A percentile compares a stretch with the other conserved stretches of the same genome.
phyloP scores from a whole-genome alignment of 2,329 filamentous ascomycete species.

The Leptographium lundbergii region DNA sequence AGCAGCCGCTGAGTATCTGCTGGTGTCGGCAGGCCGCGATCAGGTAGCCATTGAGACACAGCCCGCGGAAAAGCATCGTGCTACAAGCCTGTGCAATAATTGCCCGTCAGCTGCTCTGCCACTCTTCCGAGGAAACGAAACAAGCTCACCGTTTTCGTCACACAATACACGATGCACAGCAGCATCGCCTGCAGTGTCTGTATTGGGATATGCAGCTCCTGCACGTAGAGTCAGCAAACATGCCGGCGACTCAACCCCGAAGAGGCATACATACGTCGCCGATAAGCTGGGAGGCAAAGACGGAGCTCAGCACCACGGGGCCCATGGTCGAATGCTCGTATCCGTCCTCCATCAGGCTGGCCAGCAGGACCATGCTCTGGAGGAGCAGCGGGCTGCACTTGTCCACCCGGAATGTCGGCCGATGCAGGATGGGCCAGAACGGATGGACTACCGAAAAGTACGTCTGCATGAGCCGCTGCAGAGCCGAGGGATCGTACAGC shows the following conservation, averaged over 20 bases:
- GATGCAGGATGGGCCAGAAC: slow-evolving; percentile 2
- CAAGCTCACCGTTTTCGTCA: not conserved
- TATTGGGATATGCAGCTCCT: not conserved
- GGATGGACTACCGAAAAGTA: slow-evolving; percentile 2
- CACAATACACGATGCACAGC: slow-evolving; percentile 3
- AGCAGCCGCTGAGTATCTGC: not conserved
- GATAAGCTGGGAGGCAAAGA: not conserved
- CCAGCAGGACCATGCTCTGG: not conserved
- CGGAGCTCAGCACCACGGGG: not conserved
- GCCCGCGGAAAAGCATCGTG: not conserved
- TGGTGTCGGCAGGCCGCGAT: slow-evolving; percentile 1
- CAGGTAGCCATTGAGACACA: slow-evolving; percentile 1
- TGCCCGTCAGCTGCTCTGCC: not conserved
- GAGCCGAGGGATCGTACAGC: not conserved
- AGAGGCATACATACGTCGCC: not conserved
- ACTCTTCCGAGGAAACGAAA: not conserved
- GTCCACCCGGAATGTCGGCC: slow-evolving; percentile 1
- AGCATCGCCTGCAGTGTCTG: slow-evolving; percentile 5
- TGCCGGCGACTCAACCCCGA: not conserved
- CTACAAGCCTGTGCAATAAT: not conserved
- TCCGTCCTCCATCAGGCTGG: not conserved
- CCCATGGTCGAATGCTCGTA: not conserved
- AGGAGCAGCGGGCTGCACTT: slow-evolving; percentile 1
- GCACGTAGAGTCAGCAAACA: not conserved
- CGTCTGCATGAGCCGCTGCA: not conserved